phyloP scores from a whole-genome alignment of 2,329 filamentous ascomycete species.

The Colletotrichum tropicale region DNA sequence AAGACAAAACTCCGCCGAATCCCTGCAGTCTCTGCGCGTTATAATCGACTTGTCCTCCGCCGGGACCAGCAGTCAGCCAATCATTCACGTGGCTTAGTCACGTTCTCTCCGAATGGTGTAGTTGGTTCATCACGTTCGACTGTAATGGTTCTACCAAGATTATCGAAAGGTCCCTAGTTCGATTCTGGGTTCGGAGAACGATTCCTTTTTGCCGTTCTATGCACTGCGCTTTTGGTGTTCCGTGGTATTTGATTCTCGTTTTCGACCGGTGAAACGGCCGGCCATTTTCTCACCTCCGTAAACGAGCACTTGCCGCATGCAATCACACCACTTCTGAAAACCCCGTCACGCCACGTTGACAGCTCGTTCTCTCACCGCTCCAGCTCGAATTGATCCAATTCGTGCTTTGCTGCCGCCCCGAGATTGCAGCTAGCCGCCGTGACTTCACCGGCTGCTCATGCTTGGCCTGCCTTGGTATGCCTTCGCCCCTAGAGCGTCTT shows the following conservation, averaged over 20 bases:
- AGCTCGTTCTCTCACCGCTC: not conserved
- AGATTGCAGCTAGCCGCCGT: not conserved
- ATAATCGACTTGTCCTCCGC: not conserved
- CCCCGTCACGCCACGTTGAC: not conserved
- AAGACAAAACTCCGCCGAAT: not conserved
- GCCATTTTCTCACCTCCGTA: not conserved
- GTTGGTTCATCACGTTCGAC: slow-evolving; percentile 12
- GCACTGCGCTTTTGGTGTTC: not conserved
- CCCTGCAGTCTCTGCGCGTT: not conserved
- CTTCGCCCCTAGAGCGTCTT: not conserved
- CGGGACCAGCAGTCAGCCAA: not conserved
- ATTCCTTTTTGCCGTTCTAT: not conserved
- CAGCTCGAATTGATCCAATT: not conserved
- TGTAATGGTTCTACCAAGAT: slow-evolving; percentile 8
- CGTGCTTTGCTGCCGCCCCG: not conserved
- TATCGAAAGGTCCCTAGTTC: slow-evolving; percentile 12
- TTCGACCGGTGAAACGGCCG: rapidly evolving
- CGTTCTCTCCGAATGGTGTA: slow-evolving; percentile 12
- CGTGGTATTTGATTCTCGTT: not conserved
- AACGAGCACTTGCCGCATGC: not conserved
- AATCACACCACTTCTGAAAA: not conserved
- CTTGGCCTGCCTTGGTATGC: not conserved
- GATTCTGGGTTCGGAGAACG: slow-evolving; percentile 5
- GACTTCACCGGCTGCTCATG: not conserved
- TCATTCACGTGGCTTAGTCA: not conserved